phyloP scores from a whole-genome alignment of 257 asterid species.

The Sherardia arvensis region DNA sequence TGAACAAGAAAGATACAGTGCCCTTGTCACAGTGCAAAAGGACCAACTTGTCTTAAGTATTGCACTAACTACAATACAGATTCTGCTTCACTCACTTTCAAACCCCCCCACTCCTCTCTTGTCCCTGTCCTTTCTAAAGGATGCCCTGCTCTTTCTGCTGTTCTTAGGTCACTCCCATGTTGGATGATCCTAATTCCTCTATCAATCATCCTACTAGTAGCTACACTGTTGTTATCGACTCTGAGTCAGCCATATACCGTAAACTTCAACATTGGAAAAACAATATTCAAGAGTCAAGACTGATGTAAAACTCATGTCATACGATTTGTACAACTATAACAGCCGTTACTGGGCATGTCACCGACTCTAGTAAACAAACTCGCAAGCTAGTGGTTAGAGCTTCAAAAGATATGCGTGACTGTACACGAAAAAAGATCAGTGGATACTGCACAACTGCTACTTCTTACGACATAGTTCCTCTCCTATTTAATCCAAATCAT shows the following conservation, averaged over 20 bases:
- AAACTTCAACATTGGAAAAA: neutral
- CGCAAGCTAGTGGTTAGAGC: neutral
- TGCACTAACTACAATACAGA: neutral
- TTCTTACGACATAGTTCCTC: neutral
- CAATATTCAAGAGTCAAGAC: neutral
- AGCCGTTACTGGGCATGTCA: neutral
- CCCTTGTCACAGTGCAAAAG: slow-evolving; percentile 1
- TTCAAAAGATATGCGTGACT: slow-evolving; percentile 8
- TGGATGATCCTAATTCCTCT: neutral
- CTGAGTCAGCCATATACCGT: neutral
- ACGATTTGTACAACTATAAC: neutral
- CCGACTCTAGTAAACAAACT: neutral
- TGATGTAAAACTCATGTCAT: neutral
- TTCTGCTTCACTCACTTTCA: neutral
- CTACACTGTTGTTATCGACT: neutral
- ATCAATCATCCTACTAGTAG: neutral
- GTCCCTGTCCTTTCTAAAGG: slow-evolving; percentile 1
- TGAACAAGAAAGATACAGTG: neutral
- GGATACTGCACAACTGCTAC: slow-evolving; percentile 12
- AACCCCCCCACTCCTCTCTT: neutral
- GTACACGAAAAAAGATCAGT: slow-evolving; percentile 23
- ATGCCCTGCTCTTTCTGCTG: neutral
- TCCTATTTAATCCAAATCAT: slow-evolving; percentile 35
- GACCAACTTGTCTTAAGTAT: neutral
- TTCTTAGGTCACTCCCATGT: neutral